Base-by-base conservation (phyloP, 1,284 basidiomycete genomes). In the Kalmanozyma brasiliensis region DNA sequence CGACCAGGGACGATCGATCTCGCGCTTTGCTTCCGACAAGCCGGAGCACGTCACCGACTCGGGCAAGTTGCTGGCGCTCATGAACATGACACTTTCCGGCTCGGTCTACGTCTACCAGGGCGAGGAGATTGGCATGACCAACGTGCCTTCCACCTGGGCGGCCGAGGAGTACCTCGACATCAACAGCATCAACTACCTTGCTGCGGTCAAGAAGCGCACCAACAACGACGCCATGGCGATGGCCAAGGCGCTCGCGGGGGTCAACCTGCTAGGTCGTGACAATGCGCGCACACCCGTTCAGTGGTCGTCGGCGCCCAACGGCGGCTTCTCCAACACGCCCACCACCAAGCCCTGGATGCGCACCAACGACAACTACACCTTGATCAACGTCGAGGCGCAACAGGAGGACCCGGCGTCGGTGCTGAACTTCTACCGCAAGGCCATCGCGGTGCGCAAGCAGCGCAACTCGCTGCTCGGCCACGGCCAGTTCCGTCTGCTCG, bases 21-120 rank as follows among this genome's bases (percentile, higher is more conserved):
- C 89, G 9, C 86, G 90, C 41, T 90, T 87, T 68, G 88, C 87
- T 9, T 86, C 87, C 66, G 89, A 90, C 76, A 83, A 85, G 0
- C 84, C 85, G 0, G 81, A 86, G 69, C 87, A 86, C 84, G 85
- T 89, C 5, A 79, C 82, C 1, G 73, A 84, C 8, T 87, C 87
- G 1, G 89, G 87, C 9, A 90, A 90, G 77, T 82, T 91, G 79
- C 81, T 91, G 19, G 86, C 88, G 0, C 83, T 89, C 22, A 81
- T 90, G 46, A 85, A 90, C 70, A 83, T 86, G 33, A 86, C 87
- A 0, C 86, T 88, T 46, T 84, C 85, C 1, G 90, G 90, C 3
- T 90, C 90, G 11, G 81, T 89, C 63, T 91, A 87, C 78, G 84
- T 92, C 13, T 91, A 88, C 79, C 89, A 91, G 82, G 89, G 91